phyloP scores from a whole-genome alignment of 1,284 basidiomycete genomes.

The Leccinum subrobustum region DNA sequence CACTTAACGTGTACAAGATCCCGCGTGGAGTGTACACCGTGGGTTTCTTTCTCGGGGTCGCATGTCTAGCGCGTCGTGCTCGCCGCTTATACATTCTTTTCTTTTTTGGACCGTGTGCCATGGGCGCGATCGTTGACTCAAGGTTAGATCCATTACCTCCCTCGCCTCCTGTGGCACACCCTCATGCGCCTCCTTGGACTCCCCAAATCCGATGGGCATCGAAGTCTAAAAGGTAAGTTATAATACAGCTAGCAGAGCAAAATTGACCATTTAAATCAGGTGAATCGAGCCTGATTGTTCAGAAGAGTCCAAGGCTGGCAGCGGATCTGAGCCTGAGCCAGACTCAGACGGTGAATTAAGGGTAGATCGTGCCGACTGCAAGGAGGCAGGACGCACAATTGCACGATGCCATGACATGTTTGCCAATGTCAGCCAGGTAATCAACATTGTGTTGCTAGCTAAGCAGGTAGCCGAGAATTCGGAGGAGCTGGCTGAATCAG shows the following conservation, averaged over 20 bases:
- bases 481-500: neutral
- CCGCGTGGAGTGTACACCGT: no score
- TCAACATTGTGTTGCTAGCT: neutral
- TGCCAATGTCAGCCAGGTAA: neutral
- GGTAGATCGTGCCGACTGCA: neutral
- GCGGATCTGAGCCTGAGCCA: neutral
- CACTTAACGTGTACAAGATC: no score
- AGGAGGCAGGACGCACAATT: neutral
- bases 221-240: neutral
- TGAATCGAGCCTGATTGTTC: neutral
- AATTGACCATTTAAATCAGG: neutral
- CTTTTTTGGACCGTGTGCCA: no score
- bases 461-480: neutral
- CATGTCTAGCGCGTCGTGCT: no score
- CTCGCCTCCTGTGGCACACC: no score
- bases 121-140: no score
- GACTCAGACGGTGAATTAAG: neutral
- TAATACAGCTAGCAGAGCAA: neutral
- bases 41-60: no score
- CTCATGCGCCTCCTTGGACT: no score
- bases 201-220: neutral
- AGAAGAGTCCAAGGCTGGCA: neutral
- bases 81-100: no score
- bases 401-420: neutral
- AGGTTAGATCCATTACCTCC: no score